These are phyloP conservation scores for Triticum aestivum DNA, from an alignment of 176 grass and related monocot genomes.

Conservation along the genomic window IWGSC_CS_RefSeq_v2.1 NC_057795.1:31669261-31669760, in stretches of 20 bases:
- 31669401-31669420: constrained; percentile 6
- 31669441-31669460: constrained; percentile 13
- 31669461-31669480: background rate
- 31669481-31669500: constrained; percentile 25
- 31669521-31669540: constrained; percentile 13
- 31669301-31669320: background rate
- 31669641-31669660: too few species aligned
- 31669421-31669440: background rate
- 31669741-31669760: background rate
- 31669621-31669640: too few species aligned
- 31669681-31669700: background rate
- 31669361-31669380: background rate
- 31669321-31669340: constrained; percentile 12
- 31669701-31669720: constrained; percentile 17
- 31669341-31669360: background rate
- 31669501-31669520: background rate
- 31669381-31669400: constrained; percentile 18
- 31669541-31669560: too few species aligned
- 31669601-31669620: too few species aligned
- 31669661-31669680: background rate
- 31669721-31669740: background rate
- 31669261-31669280: constrained; percentile 18
- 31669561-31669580: too few species aligned
- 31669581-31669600: too few species aligned
- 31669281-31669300: accelerated